Conservation (phyloP, 140 eudicot species). For the Erigeron philadelphicus region DNA sequence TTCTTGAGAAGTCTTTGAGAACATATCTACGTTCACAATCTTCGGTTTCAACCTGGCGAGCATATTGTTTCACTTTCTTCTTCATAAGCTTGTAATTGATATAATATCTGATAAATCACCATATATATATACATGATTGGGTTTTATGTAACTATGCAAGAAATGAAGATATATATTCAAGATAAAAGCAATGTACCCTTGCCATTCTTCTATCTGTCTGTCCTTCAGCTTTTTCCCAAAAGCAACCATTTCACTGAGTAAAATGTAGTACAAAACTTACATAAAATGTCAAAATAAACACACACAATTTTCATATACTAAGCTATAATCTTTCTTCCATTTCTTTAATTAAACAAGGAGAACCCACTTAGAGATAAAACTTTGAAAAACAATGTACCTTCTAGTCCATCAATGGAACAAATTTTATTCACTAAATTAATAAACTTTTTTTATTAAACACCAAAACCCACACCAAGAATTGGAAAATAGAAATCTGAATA, state of each 20-base stretch:
- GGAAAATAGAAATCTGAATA: conserved; percentile 7
- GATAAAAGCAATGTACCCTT: conserved; percentile 45
- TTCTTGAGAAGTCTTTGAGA: conserved; percentile 90
- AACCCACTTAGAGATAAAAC: conserved; percentile 16
- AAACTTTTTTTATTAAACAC: background rate
- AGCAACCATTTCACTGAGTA: conserved; percentile 76
- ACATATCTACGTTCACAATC: conserved; percentile 61
- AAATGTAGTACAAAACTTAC: conserved; percentile 11
- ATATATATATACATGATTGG: background rate
- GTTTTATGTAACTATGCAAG: background rate
- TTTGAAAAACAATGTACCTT: conserved; percentile 15
- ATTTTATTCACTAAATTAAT: background rate
- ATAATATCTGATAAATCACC: conserved; percentile 52
- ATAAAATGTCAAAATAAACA: background rate
- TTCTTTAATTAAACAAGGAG: conserved; percentile 1
- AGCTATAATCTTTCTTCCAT: background rate
- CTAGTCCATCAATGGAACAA: background rate
- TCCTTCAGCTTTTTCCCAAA: conserved; percentile 93
- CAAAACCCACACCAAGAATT: conserved; percentile 14
- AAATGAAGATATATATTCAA: background rate
- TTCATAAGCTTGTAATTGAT: conserved; percentile 94
- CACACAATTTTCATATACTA: background rate
- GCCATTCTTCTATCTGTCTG: conserved; percentile 91
- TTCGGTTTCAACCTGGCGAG: conserved; percentile 57
- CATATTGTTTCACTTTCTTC: conserved; percentile 78